Evolutionary conservation across 352 stramenopile genomes (phyloP).

Genomic region (Globisporangium cystogenes): DNA sequence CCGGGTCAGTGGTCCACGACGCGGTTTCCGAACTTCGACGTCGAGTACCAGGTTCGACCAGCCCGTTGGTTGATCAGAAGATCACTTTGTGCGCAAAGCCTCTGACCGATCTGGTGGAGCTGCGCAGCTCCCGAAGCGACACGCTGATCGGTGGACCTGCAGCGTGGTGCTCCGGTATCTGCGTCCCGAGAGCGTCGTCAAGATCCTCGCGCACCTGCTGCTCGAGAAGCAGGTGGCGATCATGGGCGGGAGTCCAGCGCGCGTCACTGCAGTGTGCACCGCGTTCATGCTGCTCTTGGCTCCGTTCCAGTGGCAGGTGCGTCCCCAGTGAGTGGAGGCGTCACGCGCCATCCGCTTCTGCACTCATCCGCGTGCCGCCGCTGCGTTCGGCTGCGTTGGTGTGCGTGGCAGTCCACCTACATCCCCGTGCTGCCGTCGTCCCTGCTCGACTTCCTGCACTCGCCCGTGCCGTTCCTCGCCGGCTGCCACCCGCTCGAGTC

Average conservation of each 20-base stretch:
- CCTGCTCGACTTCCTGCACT: conserved; percentile 80
- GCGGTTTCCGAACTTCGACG: conserved; percentile 46
- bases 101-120: background rate
- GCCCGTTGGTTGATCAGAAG: background rate
- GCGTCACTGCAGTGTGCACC: conserved; percentile 63
- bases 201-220: conserved; percentile 61
- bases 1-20: conserved; percentile 58
- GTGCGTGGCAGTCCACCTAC: conserved; percentile 56
- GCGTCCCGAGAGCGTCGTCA: conserved; percentile 50
- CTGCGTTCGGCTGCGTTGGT: background rate
- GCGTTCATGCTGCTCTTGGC: conserved; percentile 61
- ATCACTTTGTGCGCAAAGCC: background rate
- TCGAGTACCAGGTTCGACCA: conserved; percentile 63
- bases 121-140: conserved; percentile 47
- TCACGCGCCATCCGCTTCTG: too few relatives aligned
- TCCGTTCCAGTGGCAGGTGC: conserved; percentile 80
- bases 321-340: too few relatives aligned
- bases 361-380: too few relatives aligned
- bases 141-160: conserved; percentile 68
- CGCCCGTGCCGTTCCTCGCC: conserved; percentile 73
- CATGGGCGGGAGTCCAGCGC: conserved; percentile 60
- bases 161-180: conserved; percentile 63
- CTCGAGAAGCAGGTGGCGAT: conserved; percentile 82
- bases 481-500: conserved; percentile 52
- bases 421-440: conserved; percentile 72